Percentiles rank a stretch among this genome's conserved stretches.
phyloP scores from a whole-genome alignment of 352 stramenopile species.

The Phytopythium chamaehyphon region DNA sequence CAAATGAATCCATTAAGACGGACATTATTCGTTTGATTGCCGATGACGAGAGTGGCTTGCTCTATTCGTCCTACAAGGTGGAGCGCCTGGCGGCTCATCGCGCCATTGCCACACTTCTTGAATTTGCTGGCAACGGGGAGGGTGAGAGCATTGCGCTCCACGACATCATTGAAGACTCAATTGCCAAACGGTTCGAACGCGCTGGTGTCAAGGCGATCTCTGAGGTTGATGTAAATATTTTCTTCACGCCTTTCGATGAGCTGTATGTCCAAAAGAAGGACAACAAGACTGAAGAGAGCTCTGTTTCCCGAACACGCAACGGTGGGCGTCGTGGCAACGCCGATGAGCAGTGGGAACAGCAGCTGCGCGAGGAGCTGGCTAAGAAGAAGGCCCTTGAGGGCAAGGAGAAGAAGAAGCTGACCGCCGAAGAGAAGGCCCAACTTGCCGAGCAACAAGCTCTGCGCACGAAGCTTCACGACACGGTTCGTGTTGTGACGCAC shows the following conservation, averaged over 20 bases:
- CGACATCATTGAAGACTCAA: constrained; percentile 55
- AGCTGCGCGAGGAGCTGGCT: constrained; percentile 77
- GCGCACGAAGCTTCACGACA: constrained; percentile 42
- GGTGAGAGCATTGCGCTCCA: constrained; percentile 70
- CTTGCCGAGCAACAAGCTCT: constrained; percentile 58
- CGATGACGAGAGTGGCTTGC: constrained; percentile 29
- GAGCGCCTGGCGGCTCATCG: constrained; percentile 66
- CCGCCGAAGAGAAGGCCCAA: constrained; percentile 47
- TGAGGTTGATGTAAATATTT: constrained; percentile 58
- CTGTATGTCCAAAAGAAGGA: constrained; percentile 67
- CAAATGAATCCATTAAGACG: constrained; percentile 56
- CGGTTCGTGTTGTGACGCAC: constrained; percentile 31
- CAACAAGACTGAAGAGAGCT: constrained; percentile 19
- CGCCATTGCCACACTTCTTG: constrained; percentile 61
- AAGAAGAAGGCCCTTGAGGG: constrained; percentile 40
- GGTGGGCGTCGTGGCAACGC: constrained; percentile 57
- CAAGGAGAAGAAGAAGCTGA: constrained; percentile 41
- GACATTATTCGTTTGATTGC: constrained; percentile 45
- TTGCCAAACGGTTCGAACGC: constrained; percentile 50
- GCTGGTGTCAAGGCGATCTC: constrained; percentile 49
- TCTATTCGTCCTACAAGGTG: constrained; percentile 46
- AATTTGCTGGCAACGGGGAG: constrained; percentile 79
- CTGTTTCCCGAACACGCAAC: constrained; percentile 13
- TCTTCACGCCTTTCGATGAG: constrained; percentile 59
- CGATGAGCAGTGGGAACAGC: constrained; percentile 83